Evolutionary conservation across 768 basidiomycete genomes (phyloP), one percentile per base, ranked within the genome.

Genomic region (Lentinula lateritia): DNA sequence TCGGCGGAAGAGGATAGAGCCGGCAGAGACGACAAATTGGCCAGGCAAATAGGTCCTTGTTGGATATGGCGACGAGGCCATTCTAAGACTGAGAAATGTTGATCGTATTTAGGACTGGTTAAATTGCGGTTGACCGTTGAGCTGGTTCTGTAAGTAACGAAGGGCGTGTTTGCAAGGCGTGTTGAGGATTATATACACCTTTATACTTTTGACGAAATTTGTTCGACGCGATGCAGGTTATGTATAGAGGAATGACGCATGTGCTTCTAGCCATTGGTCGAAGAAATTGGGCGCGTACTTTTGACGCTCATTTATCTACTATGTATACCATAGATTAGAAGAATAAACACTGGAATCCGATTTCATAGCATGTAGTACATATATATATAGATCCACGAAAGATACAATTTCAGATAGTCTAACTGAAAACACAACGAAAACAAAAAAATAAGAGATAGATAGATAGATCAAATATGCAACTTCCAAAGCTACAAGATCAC

Each of bases 11-110:
- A 80, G 70, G 9, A 80, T 67, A 28, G 74, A 76, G 41, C 80
- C 79, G 16, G 79, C 78, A 9, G 77, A 73, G 36, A 76, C 67
- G 38, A 79, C 72, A 60, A 80, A 80, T 35, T 76, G 64, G 10
- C 71, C 72, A 4, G 73, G 65, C 36, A 64, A 66, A 52, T 69
- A 70, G 61, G 65, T 65, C 50, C 65, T 64, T 36, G 61, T 38
- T 36, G 56, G 61, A 45, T 50, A 38, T 23, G 59, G 41, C 39
- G 59, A 60, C 10, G 46, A 12, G 32, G 58, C 58, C 58, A 59
- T 59, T 10, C 23, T 48, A 5, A 48, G 46, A 48, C 0, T 43
- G 42, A 43, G n/a, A 7, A 43, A 16, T 43, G 42, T 10, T 41
- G 28, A 28, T 28, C 28, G 28, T 28, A 4, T 28, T 28, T 28